Percentiles rank a stretch among this genome's conserved stretches.
Conservation (phyloP, 768 basidiomycete species). For the Leccinum fibrillosum region DNA sequence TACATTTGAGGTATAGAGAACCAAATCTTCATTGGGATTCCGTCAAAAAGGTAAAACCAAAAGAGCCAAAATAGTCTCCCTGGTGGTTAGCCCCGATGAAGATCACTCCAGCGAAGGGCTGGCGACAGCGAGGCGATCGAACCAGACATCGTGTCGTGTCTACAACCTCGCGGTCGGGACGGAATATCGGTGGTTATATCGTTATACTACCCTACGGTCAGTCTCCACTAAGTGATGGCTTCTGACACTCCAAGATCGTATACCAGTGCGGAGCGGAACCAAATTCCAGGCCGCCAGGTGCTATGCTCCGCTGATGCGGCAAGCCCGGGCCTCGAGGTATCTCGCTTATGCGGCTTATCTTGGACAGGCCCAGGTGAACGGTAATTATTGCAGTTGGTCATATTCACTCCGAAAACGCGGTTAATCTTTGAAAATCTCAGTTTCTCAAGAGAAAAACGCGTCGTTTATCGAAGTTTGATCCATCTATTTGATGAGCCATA, state of each 20-base stretch:
- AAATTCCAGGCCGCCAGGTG: conserved; percentile 3
- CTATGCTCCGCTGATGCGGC: conserved; percentile 2
- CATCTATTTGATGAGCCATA: conserved; percentile 22
- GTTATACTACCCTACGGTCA: conserved; percentile 1
- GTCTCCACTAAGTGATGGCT: conserved; percentile 3
- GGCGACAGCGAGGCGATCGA: conserved; percentile 17
- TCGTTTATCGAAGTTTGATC: conserved; percentile 19
- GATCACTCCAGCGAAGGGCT: conserved; percentile 18
- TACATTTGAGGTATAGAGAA: conserved; percentile 21
- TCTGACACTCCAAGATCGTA: conserved; percentile 2
- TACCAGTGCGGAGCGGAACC: conserved; percentile 12
- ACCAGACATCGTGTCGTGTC: conserved; percentile 11
- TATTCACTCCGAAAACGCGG: conserved; percentile 16
- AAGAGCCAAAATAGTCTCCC: conserved; percentile 33
- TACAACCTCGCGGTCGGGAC: conserved; percentile 20
- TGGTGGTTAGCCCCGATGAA: conserved; percentile 21
- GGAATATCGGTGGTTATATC: conserved; percentile 20
- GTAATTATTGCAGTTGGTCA: neutral
- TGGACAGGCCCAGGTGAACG: neutral
- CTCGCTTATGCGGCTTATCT: neutral
- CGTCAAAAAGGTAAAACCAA: conserved; percentile 34
- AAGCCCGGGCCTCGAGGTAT: conserved; percentile 1
- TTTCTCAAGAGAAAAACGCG: conserved; percentile 13
- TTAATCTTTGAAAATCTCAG: conserved; percentile 24
- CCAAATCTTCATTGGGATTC: conserved; percentile 18